These are phyloP conservation scores for Dothideomycetes sp. DNA, from an alignment of 2,329 filamentous ascomycete genomes.

Conservation along the genomic window DNA sequence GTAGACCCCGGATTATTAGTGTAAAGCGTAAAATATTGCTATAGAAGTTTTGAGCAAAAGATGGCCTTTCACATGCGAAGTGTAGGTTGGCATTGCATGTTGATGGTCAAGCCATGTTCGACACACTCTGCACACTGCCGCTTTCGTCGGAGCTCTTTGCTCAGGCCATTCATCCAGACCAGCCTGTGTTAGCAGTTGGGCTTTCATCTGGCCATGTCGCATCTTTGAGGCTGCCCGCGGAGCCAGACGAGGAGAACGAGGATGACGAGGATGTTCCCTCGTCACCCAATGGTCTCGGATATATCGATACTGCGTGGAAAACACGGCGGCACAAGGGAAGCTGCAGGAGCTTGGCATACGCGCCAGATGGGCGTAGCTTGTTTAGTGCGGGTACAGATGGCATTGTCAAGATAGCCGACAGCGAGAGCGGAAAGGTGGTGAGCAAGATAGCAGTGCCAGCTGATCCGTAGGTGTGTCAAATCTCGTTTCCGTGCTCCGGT, in stretches of 20 bases:
- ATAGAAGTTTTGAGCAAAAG: not conserved
- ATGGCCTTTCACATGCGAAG: not conserved
- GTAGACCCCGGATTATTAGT: not conserved
- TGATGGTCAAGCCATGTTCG: conserved; percentile 52
- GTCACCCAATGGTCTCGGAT: conserved; percentile 53
- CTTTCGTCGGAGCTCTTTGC: conserved; percentile 79
- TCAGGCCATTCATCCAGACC: conserved; percentile 73
- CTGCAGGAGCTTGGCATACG: conserved; percentile 72
- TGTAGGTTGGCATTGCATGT: not conserved
- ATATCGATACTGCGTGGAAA: conserved; percentile 74
- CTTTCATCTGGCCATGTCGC: conserved; percentile 78
- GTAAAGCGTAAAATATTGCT: not conserved
- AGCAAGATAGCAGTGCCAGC: conserved; percentile 72
- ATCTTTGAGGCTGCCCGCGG: conserved; percentile 61
- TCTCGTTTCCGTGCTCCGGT: no score
- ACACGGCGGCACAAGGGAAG: conserved; percentile 89
- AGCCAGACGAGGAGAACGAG: conserved; percentile 36
- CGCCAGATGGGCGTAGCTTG: conserved; percentile 60
- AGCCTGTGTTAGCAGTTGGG: conserved; percentile 78
- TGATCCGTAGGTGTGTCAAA: conserved; percentile 26
- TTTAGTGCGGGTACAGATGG: conserved; percentile 52
- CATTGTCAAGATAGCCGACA: conserved; percentile 49
- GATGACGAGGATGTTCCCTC: conserved; percentile 35
- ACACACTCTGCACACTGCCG: conserved; percentile 83
- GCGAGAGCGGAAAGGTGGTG: conserved; percentile 53